Base-by-base conservation (phyloP, 257 asterid genomes). In the Solanum etuberosum region DNA sequence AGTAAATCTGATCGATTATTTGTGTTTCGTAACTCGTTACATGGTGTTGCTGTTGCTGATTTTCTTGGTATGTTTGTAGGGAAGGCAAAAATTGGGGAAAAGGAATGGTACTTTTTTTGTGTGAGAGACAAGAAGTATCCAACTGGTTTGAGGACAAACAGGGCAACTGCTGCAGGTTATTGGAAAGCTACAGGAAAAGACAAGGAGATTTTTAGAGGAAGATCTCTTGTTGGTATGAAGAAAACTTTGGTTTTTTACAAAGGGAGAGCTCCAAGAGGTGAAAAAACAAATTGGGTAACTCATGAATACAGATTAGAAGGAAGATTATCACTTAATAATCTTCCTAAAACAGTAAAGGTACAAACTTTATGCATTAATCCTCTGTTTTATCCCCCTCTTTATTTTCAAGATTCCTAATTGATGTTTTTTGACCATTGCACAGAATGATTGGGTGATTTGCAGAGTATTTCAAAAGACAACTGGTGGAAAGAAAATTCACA, bases 121-220 rank as follows among this genome's bases (percentile, higher is more conserved):
- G 87, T 93, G 59, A 91, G 95, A 31, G 98, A 95, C 91, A 93
- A 90, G 88, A 95, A 95, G 84, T 95, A 95, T 83, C 98, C 98
- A n/a, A 92, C 95, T 1, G 97, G 98, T 70, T 59, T 90, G 34
- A 91, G 97, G 85, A 91, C 98, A 35, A 95, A 95, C 91, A 90
- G 98, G 74, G 98, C 98, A 14, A 94, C 98, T 1, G 89, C 93
- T 2, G 89, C 93, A 5, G 98, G 98, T 8, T 94, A 95, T 37
- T 95, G 98, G 98, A 95, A 95, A 86, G 98, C 97, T 4, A 95
- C 98, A 1, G 98, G 98, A 5, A 95, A 95, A 90, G 98, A 95
- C 18, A 92, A 85, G 85, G 96, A 94, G 37, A 94, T 94, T 46
- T 92, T 89, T 83, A 67, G 91, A 7, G 98, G 91, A 16, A 91